phyloP scores from a whole-genome alignment of 352 stramenopile genomes.

The Globisporangium cylindrosporum region DNA sequence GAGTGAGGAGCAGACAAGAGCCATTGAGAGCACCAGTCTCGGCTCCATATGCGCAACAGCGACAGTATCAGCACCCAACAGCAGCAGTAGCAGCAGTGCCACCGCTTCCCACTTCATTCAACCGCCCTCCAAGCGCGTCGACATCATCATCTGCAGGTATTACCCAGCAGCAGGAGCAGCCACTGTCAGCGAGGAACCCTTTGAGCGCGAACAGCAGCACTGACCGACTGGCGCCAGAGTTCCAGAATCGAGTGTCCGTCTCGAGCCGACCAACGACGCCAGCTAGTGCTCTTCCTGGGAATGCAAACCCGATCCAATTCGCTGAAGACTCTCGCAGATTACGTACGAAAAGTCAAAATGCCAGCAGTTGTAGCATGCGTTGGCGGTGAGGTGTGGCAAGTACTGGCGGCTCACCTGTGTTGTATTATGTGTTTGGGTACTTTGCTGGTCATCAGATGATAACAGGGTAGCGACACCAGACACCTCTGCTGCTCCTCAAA shows the following conservation, averaged over 20 bases:
- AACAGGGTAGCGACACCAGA: slow-evolving; percentile 10
- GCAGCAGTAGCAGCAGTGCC: slow-evolving; percentile 1
- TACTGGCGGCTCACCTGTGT: not conserved
- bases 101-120: not conserved
- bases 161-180: not conserved
- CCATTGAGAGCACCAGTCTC: slow-evolving; percentile 17
- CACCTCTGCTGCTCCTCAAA: not conserved
- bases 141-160: not conserved
- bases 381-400: not conserved
- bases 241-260: slow-evolving; percentile 16
- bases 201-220: slow-evolving; percentile 3
- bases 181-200: not conserved
- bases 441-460: not conserved
- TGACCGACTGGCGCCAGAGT: slow-evolving; percentile 15
- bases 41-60: slow-evolving; percentile 11
- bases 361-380: not conserved
- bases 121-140: not conserved
- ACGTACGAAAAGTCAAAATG: not conserved
- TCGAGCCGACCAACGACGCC: slow-evolving; percentile 29
- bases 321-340: slow-evolving; percentile 22
- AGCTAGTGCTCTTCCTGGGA: slow-evolving; percentile 8
- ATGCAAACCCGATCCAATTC: not conserved
- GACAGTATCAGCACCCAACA: slow-evolving; percentile 3
- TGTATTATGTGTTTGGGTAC: not conserved
- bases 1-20: slow-evolving; percentile 12